These are phyloP conservation scores for Rubia peregrina DNA, from an alignment of 305 asterid species.

Conservation along the genomic window DNA sequence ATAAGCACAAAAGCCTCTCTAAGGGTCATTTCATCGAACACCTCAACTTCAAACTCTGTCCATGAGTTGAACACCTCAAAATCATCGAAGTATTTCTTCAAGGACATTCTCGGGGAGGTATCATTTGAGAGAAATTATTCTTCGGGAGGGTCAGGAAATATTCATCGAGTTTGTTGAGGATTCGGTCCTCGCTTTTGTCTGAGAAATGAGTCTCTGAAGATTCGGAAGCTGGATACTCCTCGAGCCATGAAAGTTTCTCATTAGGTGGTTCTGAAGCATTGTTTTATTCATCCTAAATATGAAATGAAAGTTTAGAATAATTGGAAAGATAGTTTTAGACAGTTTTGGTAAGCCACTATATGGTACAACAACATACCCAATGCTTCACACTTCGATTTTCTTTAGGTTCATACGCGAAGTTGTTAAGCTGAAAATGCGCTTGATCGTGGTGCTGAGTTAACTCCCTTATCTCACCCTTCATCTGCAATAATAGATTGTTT, in stretches of 20 bases:
- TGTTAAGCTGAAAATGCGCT: background rate
- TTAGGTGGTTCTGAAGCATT: background rate
- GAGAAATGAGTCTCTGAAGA: background rate
- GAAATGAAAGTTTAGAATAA: too few relatives aligned
- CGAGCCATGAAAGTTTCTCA: background rate
- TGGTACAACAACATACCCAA: slow-evolving; percentile 1
- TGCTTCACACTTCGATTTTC: background rate
- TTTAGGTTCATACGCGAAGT: background rate
- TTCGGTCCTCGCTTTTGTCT: too few relatives aligned
- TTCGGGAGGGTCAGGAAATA: too few relatives aligned
- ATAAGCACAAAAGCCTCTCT: too few relatives aligned
- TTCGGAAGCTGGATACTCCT: background rate
- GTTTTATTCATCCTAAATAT: background rate
- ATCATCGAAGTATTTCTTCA: too few relatives aligned
- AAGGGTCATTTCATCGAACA: too few relatives aligned
- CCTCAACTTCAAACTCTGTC: too few relatives aligned
- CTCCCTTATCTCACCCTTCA: background rate
- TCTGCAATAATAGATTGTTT: background rate
- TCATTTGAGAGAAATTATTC: too few relatives aligned
- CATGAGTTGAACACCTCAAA: too few relatives aligned
- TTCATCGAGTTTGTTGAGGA: too few relatives aligned
- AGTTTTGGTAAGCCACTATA: too few relatives aligned
- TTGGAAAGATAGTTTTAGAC: background rate
- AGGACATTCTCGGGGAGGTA: too few relatives aligned
- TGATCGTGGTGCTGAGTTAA: background rate